Evolutionary conservation across 1,284 basidiomycete species (phyloP), one percentile per base, ranked within the genome.

Genomic region (Microbotryum intermedium): DNA sequence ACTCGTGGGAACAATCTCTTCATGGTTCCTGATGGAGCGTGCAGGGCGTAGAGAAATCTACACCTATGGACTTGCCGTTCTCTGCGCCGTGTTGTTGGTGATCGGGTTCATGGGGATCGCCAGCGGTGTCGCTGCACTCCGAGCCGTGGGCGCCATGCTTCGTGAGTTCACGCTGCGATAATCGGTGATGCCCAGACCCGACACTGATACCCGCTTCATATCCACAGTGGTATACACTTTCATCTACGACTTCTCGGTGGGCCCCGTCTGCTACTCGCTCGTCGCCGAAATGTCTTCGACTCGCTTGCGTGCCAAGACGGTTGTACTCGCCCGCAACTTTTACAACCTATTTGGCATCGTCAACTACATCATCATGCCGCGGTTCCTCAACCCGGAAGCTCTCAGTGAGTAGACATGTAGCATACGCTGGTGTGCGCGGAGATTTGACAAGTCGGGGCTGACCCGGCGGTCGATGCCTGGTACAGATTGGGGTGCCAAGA

Each of bases 31-130:
- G 71, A 74, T 78, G 67, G 60, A 59, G 20, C 61, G 64, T 44
- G 59, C 73, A 53, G 77, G 77, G 21, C 75, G 78, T 29, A 74
- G 78, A n/a, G 70, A 72, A 2, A 68, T 81, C 46, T 79, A 79
- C 73, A 71, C 79, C 55, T 71, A 62, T 51, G 81, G 80, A 45
- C 74, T 80, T 25, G 70, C 71, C 59, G 69, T 73, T 43, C 75
- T 79, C 60, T 72, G 72, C 53, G 62, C 74, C 62, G 72, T 77
- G 25, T 74, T 82, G 46, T 70, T 79, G 66, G 63, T 76, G 70
- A 77, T 79, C 69, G 80, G 80, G 28, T 75, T 74, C 58, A 69
- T 80, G 49, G 77, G 77, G 26, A 74, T 77, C 62, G 61, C 66
- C 30, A 62, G 59, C 43, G 43, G 55, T 57, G 34, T 39, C 9